Evolutionary conservation across 305 asterid species (phyloP).

Genomic region (Vinca major): DNA sequence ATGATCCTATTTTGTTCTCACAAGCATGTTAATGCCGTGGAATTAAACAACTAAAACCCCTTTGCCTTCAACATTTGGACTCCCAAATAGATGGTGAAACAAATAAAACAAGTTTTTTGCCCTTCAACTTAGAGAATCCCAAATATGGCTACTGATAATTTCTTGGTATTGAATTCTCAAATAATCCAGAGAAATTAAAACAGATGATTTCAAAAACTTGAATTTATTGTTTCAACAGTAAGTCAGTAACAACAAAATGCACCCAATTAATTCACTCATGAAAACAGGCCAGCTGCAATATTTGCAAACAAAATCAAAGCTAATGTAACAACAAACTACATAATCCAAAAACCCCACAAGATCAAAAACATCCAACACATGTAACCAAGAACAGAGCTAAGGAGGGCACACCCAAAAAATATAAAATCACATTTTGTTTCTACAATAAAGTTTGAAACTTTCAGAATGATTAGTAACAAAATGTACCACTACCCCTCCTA

Average conservation of each 20-base stretch:
- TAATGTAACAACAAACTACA: conserved; percentile 1
- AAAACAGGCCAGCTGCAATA: conserved; percentile 9
- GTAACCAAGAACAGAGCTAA: neutral
- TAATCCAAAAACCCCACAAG: conserved; percentile 5
- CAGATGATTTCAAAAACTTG: neutral
- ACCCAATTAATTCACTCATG: neutral
- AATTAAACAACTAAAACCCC: neutral
- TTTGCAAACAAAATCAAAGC: conserved; percentile 14
- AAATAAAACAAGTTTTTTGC: neutral
- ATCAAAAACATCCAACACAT: conserved; percentile 10
- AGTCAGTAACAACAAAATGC: neutral
- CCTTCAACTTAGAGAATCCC: neutral
- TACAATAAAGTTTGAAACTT: no score
- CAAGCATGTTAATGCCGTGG: neutral
- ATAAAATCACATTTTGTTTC: no score
- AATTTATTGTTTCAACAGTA: neutral
- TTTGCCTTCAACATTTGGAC: neutral
- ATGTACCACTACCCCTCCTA: no score
- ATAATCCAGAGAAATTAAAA: neutral
- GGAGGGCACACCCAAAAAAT: no score
- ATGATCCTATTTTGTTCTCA: neutral
- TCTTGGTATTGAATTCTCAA: neutral
- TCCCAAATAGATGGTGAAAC: neutral
- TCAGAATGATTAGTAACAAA: no score
- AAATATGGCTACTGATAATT: neutral